These are phyloP conservation scores for Naegleria fowleri DNA, from an alignment of 208 protist genomes.

Conservation along the genomic window DNA sequence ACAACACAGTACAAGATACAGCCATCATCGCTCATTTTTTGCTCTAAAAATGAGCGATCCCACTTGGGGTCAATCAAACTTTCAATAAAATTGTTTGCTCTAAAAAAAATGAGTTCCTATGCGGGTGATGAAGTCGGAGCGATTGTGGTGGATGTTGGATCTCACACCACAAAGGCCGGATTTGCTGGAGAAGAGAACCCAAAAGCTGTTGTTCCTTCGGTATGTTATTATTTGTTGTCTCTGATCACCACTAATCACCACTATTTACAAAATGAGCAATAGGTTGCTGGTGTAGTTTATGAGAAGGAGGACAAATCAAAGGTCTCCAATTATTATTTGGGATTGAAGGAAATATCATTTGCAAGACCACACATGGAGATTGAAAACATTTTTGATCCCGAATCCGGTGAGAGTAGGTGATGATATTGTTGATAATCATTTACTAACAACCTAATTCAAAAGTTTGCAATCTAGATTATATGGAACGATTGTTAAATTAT, in stretches of 20 bases:
- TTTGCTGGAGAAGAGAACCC: conserved; percentile 50
- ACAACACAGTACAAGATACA: not conserved
- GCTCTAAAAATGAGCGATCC: too few relatives aligned
- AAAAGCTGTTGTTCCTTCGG: conserved; percentile 42
- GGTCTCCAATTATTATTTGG: not conserved
- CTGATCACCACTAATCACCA: not conserved
- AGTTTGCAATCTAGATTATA: conserved; percentile 39
- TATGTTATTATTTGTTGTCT: too few relatives aligned
- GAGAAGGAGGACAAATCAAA: not conserved
- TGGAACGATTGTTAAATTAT: conserved; percentile 39
- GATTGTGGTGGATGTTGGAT: conserved; percentile 45
- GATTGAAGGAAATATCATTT: not conserved
- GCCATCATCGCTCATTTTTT: not conserved
- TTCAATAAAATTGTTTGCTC: too few relatives aligned
- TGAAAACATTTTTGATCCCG: not conserved
- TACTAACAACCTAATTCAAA: not conserved
- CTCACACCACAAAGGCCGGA: conserved; percentile 34
- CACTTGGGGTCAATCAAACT: too few relatives aligned
- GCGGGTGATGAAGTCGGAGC: conserved; percentile 41
- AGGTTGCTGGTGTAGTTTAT: not conserved
- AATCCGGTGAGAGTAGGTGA: not conserved
- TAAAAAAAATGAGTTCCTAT: not conserved
- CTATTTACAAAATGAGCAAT: not conserved
- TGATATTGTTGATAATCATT: not conserved
- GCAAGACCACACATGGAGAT: not conserved